These are phyloP conservation scores for Phytophthora constricta DNA, from an alignment of 352 stramenopile species.

Conservation along the genomic window DNA sequence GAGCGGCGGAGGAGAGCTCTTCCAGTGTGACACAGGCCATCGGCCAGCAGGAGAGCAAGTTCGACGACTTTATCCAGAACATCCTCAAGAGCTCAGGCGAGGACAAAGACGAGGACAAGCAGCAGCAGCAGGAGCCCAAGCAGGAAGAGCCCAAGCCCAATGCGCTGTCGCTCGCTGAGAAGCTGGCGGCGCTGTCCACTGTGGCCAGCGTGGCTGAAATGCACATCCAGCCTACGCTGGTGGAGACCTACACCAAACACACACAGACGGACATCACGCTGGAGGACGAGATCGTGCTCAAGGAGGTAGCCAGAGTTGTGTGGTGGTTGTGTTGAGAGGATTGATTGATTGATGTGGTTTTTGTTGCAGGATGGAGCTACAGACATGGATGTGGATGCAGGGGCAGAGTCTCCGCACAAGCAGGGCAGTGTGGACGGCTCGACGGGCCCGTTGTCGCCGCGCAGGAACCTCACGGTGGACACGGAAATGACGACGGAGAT, in stretches of 20 bases:
- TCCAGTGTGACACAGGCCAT: conserved; percentile 59
- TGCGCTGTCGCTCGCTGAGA: conserved; percentile 76
- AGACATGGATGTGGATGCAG: conserved; percentile 57
- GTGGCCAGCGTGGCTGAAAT: conserved; percentile 77
- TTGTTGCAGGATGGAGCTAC: conserved; percentile 20
- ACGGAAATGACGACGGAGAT: conserved; percentile 45
- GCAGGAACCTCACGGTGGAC: conserved; percentile 55
- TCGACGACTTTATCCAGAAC: conserved; percentile 89
- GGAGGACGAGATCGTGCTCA: conserved; percentile 76
- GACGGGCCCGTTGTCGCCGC: conserved; percentile 44
- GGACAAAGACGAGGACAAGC: conserved; percentile 26
- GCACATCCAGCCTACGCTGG: conserved; percentile 80
- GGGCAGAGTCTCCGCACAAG: conserved; percentile 38
- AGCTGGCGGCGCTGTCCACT: conserved; percentile 77
- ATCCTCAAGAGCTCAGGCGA: conserved; percentile 84
- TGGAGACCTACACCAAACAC: conserved; percentile 88
- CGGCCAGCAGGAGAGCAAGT: conserved; percentile 75
- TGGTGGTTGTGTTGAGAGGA: background rate
- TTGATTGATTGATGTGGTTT: background rate
- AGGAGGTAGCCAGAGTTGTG: conserved; percentile 38
- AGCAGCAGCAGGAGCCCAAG: conserved; percentile 9
- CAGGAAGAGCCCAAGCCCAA: conserved; percentile 43
- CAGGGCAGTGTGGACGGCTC: conserved; percentile 36
- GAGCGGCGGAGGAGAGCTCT: conserved; percentile 55
- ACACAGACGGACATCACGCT: conserved; percentile 86